Evolutionary conservation across 306 rosid genomes (phyloP).

Genomic region (Lotus japonicus): DNA sequence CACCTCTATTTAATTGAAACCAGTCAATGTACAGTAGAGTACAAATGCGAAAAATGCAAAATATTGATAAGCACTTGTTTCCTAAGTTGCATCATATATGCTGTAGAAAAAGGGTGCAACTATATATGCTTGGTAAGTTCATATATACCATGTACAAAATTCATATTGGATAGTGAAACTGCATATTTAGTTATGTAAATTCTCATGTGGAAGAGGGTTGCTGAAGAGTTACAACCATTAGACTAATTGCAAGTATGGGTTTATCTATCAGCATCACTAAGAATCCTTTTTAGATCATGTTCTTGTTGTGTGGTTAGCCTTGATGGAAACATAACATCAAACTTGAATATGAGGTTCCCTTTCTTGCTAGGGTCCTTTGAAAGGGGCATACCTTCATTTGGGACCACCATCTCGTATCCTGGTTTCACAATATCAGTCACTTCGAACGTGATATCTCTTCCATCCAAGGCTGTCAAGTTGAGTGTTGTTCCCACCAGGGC

Average conservation of each 20-base stretch:
- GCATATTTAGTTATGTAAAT: slow-evolving; percentile 26
- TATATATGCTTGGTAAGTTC: too few relatives aligned
- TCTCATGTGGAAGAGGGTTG: slow-evolving; percentile 15
- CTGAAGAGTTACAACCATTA: not conserved
- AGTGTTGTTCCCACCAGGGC: too few relatives aligned
- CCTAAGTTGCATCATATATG: slow-evolving; percentile 11
- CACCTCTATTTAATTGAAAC: not conserved
- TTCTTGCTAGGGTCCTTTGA: too few relatives aligned
- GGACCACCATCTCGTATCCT: too few relatives aligned
- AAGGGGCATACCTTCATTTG: not conserved
- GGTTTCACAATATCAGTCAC: too few relatives aligned
- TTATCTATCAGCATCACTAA: slow-evolving; percentile 37
- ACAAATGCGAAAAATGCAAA: not conserved
- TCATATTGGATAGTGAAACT: slow-evolving; percentile 4
- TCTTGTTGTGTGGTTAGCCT: too few relatives aligned
- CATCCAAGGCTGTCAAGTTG: too few relatives aligned
- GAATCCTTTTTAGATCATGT: not conserved
- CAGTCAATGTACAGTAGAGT: not conserved
- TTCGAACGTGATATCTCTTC: too few relatives aligned
- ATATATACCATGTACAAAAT: slow-evolving; percentile 36
- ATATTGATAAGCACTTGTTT: not conserved
- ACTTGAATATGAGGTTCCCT: too few relatives aligned
- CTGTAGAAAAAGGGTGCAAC: not conserved
- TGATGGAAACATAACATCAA: too few relatives aligned
- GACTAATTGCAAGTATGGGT: not conserved